Percentiles rank a stretch among this genome's conserved stretches.
phyloP scores from a whole-genome alignment of 805 yeast species.

The Wickerhamiella siamensis region DNA sequence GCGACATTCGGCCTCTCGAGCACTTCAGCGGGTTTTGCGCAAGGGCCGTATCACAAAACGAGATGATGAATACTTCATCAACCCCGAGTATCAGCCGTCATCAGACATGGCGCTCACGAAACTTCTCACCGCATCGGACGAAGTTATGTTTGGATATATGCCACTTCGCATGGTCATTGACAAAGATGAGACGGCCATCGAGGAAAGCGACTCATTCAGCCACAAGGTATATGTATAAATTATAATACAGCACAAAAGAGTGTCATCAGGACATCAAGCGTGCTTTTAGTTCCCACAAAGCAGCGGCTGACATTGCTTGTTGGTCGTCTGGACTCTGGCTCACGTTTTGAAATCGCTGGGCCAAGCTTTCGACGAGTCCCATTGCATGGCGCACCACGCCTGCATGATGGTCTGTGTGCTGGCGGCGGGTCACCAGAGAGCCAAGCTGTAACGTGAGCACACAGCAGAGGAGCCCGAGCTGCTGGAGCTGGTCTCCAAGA shows the following conservation, averaged over 20 bases:
- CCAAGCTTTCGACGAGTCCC: slow-evolving; percentile 1
- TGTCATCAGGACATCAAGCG: not conserved
- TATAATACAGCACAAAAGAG: not conserved
- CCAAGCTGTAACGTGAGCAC: slow-evolving; percentile 1
- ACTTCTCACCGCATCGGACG: slow-evolving; percentile 24
- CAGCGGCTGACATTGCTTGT: not conserved
- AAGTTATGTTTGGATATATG: slow-evolving; percentile 25
- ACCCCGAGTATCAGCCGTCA: slow-evolving; percentile 23
- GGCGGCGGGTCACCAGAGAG: not conserved
- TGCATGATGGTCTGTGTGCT: not conserved
- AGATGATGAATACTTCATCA: slow-evolving; percentile 21
- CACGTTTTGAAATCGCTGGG: not conserved
- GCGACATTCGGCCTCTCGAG: slow-evolving; percentile 25
- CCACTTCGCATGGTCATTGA: slow-evolving; percentile 25
- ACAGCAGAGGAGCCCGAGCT: slow-evolving; percentile 22
- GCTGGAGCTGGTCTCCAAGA: slow-evolving; percentile 57
- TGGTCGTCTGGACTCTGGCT: not conserved
- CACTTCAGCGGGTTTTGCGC: slow-evolving; percentile 26
- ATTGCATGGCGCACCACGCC: not conserved
- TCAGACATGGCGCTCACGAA: slow-evolving; percentile 23
- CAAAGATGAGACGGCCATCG: slow-evolving; percentile 22
- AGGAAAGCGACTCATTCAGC: slow-evolving; percentile 26
- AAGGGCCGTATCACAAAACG: slow-evolving; percentile 23
- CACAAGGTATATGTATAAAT: slow-evolving; percentile 21
- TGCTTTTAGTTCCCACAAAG: not conserved